Evolutionary conservation across 2,329 filamentous ascomycete species (phyloP).

Genomic region (Cladosporium sp.): DNA sequence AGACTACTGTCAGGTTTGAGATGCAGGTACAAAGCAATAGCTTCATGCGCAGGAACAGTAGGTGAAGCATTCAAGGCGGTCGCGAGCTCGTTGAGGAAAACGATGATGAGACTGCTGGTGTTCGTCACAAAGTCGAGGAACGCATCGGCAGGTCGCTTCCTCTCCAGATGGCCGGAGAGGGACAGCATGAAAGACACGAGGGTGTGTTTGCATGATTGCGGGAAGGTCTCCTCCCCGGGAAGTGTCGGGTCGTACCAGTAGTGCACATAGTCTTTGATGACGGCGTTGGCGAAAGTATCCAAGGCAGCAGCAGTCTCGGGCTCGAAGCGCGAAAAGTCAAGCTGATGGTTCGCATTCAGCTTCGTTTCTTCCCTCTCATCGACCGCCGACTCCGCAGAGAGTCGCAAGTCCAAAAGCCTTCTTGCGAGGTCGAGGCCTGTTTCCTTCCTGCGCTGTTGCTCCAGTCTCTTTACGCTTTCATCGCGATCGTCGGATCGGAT

Average conservation of each 20-base stretch:
- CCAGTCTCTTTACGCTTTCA: constrained; percentile 29
- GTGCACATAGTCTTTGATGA: constrained; percentile 88
- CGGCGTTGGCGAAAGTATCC: constrained; percentile 71
- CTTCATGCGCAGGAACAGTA: constrained; percentile 56
- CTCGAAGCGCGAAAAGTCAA: constrained; percentile 71
- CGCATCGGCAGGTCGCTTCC: constrained; percentile 85
- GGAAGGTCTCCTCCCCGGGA: constrained; percentile 75
- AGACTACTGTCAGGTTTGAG: constrained; percentile 79
- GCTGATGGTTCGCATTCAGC: constrained; percentile 39
- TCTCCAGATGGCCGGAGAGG: constrained; percentile 76
- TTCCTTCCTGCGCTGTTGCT: constrained; percentile 44
- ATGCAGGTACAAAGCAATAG: constrained; percentile 73
- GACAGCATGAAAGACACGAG: constrained; percentile 76
- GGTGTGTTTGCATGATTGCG: constrained; percentile 69
- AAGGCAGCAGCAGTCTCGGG: constrained; percentile 82
- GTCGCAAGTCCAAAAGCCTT: constrained; percentile 52
- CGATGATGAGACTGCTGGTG: constrained; percentile 90
- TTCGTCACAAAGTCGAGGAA: constrained; percentile 95
- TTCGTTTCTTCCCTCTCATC: constrained; percentile 36
- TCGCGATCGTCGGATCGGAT: constrained; percentile 42
- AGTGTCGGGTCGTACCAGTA: constrained; percentile 79
- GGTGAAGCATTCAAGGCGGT: constrained; percentile 59
- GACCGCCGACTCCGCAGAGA: constrained; percentile 30
- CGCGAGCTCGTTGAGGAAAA: constrained; percentile 86
- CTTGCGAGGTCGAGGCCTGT: constrained; percentile 53